Percentiles rank a stretch among this genome's conserved stretches.
These are phyloP conservation scores for Mucor sp. DNA, from an alignment of 371 early-diverging fungal species.

Conservation along the genomic window DNA sequence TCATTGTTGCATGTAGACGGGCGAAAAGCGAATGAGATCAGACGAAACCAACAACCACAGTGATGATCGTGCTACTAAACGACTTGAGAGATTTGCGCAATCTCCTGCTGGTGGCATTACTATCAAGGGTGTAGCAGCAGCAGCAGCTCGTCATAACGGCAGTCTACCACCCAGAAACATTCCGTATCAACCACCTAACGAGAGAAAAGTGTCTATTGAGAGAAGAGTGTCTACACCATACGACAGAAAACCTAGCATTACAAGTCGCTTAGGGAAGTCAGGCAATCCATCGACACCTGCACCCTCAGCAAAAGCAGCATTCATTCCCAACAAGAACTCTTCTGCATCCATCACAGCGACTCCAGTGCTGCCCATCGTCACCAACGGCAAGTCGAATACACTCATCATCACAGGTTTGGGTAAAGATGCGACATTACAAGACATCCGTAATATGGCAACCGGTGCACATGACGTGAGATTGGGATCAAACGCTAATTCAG, in stretches of 20 bases:
- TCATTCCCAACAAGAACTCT: neutral
- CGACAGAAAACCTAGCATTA: neutral
- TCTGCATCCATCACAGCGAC: neutral
- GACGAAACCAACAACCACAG: neutral
- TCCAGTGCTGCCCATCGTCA: neutral
- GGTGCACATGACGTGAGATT: slow-evolving; percentile 2
- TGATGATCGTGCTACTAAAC: neutral
- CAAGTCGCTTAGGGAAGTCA: slow-evolving; percentile 2
- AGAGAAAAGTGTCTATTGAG: neutral
- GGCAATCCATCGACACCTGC: neutral
- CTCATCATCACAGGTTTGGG: slow-evolving; percentile 4
- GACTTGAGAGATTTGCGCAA: neutral
- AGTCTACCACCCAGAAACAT: neutral
- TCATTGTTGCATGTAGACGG: neutral
- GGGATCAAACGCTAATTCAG: neutral
- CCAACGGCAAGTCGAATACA: slow-evolving; percentile 10
- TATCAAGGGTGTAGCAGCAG: slow-evolving; percentile 9
- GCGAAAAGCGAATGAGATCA: slow-evolving; percentile 4
- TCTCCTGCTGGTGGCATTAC: slow-evolving; percentile 15
- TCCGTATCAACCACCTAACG: slow-evolving; percentile 7
- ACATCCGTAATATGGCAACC: slow-evolving; percentile 4
- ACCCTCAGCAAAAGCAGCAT: neutral
- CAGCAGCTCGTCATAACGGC: neutral
- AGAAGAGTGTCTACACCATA: neutral
- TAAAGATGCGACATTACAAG: neutral